Evolutionary conservation across 805 yeast genomes (phyloP), one percentile per base, ranked within the genome.

Genomic region (Candida yuanshanica): DNA sequence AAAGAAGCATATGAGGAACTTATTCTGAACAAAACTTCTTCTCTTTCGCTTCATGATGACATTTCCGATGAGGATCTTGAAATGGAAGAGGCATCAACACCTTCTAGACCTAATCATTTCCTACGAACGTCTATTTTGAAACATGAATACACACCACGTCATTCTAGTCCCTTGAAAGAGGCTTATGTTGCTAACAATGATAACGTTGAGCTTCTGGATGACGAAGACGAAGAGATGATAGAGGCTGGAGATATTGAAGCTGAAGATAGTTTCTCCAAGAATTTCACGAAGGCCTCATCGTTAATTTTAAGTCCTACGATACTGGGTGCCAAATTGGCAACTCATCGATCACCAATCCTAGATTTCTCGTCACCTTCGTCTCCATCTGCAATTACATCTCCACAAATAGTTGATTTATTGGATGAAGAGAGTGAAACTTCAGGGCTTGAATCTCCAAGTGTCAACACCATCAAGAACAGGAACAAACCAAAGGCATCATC

Each of bases 311-410:
- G 51, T 2, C 60, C 60, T 14, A 55, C 60, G 1, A 50, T 51
- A 8, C 41, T 55, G 11, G 60, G 60, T 35, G 60, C 58, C 4
- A 49, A 47, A 20, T 39, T 53, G 8, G 59, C 59, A 7, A 53
- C 58, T 1, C 46, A 38, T 27, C 36, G 43, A 4, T 43, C 56
- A 8, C 53, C 53, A 21, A 33, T 35, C 27, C 23, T 25, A 9
- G 29, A 25, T 13, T 13, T n/a, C 29, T 25, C 29, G 5, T n/a
- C 16, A 13, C 9, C 8, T 4, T 25, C 29, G 5, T 24, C 26
- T n/a, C 29, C 14, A 25, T n/a, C 29, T 7, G 16, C 14, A 25
- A 5, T n/a, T 7, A n/a, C n/a, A n/a, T n/a, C 27, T 5, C 29
- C 13, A 25, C 29, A 25, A 13, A 5, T n/a, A 4, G 8, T 5